Evolutionary conservation across 352 stramenopile species (phyloP).

Genomic region (Phytopythium helicoides): DNA sequence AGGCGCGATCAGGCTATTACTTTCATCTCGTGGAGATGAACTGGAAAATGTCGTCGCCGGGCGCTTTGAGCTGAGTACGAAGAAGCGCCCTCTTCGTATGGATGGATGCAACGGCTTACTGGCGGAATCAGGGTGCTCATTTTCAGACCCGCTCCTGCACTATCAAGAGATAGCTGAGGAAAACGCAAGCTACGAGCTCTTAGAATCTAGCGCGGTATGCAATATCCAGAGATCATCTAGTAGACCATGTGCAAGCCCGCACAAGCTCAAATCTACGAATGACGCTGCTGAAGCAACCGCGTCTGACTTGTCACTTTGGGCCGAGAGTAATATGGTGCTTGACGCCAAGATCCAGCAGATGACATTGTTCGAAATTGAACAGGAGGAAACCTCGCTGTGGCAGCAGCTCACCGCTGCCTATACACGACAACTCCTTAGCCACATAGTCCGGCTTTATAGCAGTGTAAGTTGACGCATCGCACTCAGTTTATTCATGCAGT

Average conservation of each 20-base stretch:
- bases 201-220: slow-evolving; percentile 49
- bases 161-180: slow-evolving; percentile 77
- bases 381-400: slow-evolving; percentile 60
- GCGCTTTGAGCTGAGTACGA: not conserved
- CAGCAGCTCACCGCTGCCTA: slow-evolving; percentile 62
- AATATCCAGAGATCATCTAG: slow-evolving; percentile 13
- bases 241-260: slow-evolving; percentile 37
- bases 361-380: slow-evolving; percentile 57
- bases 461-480: slow-evolving; percentile 18
- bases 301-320: slow-evolving; percentile 60
- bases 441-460: slow-evolving; percentile 64
- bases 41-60: slow-evolving; percentile 15
- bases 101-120: not conserved
- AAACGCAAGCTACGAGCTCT: slow-evolving; percentile 73
- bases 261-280: slow-evolving; percentile 40
- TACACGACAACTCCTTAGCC: slow-evolving; percentile 58
- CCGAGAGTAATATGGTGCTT: slow-evolving; percentile 57
- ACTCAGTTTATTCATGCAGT: not conserved
- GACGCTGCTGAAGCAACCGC: slow-evolving; percentile 10
- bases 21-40: slow-evolving; percentile 37
- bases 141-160: slow-evolving; percentile 23
- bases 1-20: slow-evolving; percentile 51
- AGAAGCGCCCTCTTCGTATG: not conserved
- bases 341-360: slow-evolving; percentile 62
- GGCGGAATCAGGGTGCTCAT: not conserved